Evolutionary conservation across 345 rosid species (phyloP), one percentile per base, ranked within the genome.

Genomic region (Brassica nigra): DNA sequence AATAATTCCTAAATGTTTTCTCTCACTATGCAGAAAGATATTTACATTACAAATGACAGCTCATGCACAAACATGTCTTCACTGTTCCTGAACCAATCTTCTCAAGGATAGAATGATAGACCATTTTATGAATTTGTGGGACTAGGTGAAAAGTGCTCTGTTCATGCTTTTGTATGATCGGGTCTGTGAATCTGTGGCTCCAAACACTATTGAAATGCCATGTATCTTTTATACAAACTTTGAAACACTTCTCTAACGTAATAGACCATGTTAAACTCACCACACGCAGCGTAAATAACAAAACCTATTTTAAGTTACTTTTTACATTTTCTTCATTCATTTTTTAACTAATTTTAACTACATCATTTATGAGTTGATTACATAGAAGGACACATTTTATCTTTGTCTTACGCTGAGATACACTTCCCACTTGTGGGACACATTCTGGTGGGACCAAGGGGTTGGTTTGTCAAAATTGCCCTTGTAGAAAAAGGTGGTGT

Each of bases 31-130:
- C 68, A 54, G 18, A 72, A n/a, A 33, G 23, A 70, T 42, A 66
- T 8, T 37, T 23, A 72, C 67, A 78, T 42, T 34, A 34, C 8
- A 34, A 34, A 34, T 1, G 6, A 5, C 37, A 34, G 6, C 8
- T 34, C 6, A 6, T 34, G 37, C 5, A 34, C 37, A 34, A 54
- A 12, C 27, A 36, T 54, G 47, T 71, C 66, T 18, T 58, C 68
- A 54, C 42, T 78, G 62, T 65, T 73, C 69, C 61, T n/a, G 44
- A 73, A 44, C 29, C 29, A 62, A 29, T 6, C 44, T 36, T 14
- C 44, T 27, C 29, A 6, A 9, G 42, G 55, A 55, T 54, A 76
- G 31, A 77, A 27, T 61, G 15, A 57, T 29, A 71, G 57, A 71
- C 66, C 76, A 55, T 18, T 4, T 31, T 31, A 37, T 8, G 44